Evolutionary conservation across 345 rosid genomes (phyloP).

Genomic region (Syzygium jambos): DNA sequence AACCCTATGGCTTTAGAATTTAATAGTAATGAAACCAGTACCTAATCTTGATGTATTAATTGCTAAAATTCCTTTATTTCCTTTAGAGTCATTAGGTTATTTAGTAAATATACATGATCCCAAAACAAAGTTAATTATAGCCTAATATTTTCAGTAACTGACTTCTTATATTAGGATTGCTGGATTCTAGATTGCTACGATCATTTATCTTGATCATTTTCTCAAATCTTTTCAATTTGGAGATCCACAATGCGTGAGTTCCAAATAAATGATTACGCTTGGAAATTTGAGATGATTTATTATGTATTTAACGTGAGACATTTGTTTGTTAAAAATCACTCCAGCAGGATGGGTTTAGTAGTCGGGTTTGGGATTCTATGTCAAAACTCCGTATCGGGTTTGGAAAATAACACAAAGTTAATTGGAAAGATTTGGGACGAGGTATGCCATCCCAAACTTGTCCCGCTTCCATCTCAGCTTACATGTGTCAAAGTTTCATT

Average conservation of each 20-base stretch:
- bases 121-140: neutral
- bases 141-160: neutral
- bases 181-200: neutral
- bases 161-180: neutral
- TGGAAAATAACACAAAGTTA: neutral
- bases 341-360: neutral
- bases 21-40: neutral
- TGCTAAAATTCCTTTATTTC: neutral
- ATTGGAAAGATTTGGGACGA: accelerated
- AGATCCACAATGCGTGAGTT: neutral
- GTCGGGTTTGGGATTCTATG: neutral
- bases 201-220: neutral
- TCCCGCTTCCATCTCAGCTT: neutral
- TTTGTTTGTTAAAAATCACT: neutral
- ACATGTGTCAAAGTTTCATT: neutral
- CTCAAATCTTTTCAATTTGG: neutral
- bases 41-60: neutral
- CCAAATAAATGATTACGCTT: neutral
- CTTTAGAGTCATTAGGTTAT: neutral
- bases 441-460: neutral
- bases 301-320: neutral
- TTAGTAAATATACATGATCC: neutral
- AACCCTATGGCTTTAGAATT: neutral
- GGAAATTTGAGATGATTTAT: neutral
- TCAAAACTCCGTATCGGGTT: neutral